Evolutionary conservation across 805 yeast species (phyloP), one percentile per base, ranked within the genome.

Genomic region (Monosporozyma servazzii): DNA sequence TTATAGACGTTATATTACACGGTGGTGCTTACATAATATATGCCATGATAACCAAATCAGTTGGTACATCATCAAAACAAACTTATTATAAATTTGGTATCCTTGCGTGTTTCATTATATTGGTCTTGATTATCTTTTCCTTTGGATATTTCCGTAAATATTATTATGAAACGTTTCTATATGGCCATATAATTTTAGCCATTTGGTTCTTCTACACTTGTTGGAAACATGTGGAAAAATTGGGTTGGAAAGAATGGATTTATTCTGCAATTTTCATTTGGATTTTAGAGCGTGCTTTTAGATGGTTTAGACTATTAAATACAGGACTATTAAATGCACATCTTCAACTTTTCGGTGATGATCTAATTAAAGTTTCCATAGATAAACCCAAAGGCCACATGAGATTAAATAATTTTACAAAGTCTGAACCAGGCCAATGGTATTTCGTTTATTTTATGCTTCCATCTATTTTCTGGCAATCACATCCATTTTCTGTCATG

Each of bases 401-500:
- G 3, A 30, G 23, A 20, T 29, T 17, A n/a, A 18, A 3, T 8
- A 4, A 41, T 49, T 30, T 18, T 18, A 76, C 78, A 75, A 61
- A 63, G 27, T 63, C 71, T 3, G 58, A 58, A 53, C 78, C 81
- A 4, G 76, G 79, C 29, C 72, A 72, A 42, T 73, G 67, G 57
- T 74, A 69, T 0, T 78, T 70, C 58, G 62, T 79, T 25, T 70
- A 75, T 64, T 77, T 80, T 60, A 56, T 78, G 56, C 68, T 72
- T 41, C 73, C 76, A 6, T 50, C 60, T 1, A 65, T 73, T 46
- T 78, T 78, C 66, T 79, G 79, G 77, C 80, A 79, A 57, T 75
- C 79, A 5, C 81, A 79, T 59, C 84, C 84, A 7, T 78, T 80
- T 60, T 78, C 84, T 5, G 64, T 76, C 11, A 71, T 77, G 47